These are phyloP conservation scores for Mitosporidium daphniae DNA, from an alignment of 371 early-diverging fungal species.

Conservation along the genomic window DNA sequence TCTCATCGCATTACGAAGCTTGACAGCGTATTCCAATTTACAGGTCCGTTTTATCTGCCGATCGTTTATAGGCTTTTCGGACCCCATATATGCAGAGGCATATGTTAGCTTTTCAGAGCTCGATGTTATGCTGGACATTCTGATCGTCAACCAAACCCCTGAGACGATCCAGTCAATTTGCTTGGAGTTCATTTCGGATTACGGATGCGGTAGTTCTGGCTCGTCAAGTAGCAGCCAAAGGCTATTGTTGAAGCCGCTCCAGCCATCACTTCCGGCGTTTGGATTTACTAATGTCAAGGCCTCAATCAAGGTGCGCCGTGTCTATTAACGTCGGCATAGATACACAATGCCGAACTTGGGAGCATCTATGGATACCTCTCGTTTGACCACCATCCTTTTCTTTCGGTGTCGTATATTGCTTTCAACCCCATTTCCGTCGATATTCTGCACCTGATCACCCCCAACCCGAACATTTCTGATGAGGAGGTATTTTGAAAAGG, in stretches of 20 bases:
- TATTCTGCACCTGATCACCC: slow-evolving; percentile 87
- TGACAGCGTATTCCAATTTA: slow-evolving; percentile 63
- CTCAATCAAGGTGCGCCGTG: slow-evolving; percentile 29
- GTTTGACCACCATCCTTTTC: slow-evolving; percentile 36
- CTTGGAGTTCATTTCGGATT: slow-evolving; percentile 81
- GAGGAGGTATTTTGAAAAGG: neutral
- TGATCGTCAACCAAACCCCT: slow-evolving; percentile 85
- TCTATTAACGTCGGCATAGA: slow-evolving; percentile 1
- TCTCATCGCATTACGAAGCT: slow-evolving; percentile 11
- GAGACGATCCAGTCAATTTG: slow-evolving; percentile 75
- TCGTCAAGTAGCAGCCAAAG: no score
- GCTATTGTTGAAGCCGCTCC: slow-evolving; percentile 69
- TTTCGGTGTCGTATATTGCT: no score
- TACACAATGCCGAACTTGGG: slow-evolving; percentile 24
- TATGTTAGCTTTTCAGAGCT: slow-evolving; percentile 19
- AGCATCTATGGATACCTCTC: slow-evolving; percentile 84
- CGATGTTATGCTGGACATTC: slow-evolving; percentile 20
- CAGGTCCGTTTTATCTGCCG: slow-evolving; percentile 24
- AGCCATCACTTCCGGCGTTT: slow-evolving; percentile 53
- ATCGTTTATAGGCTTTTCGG: slow-evolving; percentile 68
- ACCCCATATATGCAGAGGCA: slow-evolving; percentile 92
- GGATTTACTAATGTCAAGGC: slow-evolving; percentile 68
- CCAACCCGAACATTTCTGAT: slow-evolving; percentile 5
- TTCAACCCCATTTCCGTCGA: slow-evolving; percentile 84
- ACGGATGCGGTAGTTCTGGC: no score